Evolutionary conservation across 345 rosid species (phyloP).

Genomic region (Pelargonium nanum): DNA sequence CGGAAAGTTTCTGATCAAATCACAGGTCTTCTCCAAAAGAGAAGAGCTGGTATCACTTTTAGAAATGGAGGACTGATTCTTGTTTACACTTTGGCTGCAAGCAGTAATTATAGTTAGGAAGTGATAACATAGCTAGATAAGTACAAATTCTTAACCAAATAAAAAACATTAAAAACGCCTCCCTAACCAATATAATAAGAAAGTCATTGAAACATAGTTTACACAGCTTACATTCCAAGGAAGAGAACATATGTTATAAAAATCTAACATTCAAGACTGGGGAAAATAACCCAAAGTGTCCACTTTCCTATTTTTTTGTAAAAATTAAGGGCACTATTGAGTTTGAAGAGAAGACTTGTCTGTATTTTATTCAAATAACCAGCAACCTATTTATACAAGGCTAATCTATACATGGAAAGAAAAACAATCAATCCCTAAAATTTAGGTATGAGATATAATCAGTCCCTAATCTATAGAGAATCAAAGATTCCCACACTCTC

Average conservation of each 20-base stretch:
- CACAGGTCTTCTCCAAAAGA: constrained; percentile 83
- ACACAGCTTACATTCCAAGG: neutral
- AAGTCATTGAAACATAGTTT: neutral
- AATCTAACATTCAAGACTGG: neutral
- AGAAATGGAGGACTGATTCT: constrained; percentile 43
- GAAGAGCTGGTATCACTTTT: constrained; percentile 31
- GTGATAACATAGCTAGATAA: constrained; percentile 1
- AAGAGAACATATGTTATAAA: neutral
- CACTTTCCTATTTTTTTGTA: too few species aligned
- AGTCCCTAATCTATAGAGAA: too few species aligned
- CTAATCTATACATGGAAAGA: too few species aligned
- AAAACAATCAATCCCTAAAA: too few species aligned
- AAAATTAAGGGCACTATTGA: too few species aligned
- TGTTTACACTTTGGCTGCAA: constrained; percentile 57
- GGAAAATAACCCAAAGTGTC: neutral
- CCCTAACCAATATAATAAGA: neutral
- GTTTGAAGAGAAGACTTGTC: too few species aligned
- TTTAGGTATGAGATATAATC: too few species aligned
- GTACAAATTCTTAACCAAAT: neutral
- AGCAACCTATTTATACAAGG: too few species aligned
- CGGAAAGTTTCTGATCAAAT: constrained; percentile 71
- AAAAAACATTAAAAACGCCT: constrained; percentile 1
- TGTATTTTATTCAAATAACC: too few species aligned
- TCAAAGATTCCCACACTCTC: too few species aligned
- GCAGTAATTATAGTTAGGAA: constrained; percentile 8